Percentiles rank a stretch among this genome's conserved stretches.
These are phyloP conservation scores for Fragosphaeria purpurea DNA, from an alignment of 2,329 filamentous ascomycete genomes.

Conservation along the genomic window DNA sequence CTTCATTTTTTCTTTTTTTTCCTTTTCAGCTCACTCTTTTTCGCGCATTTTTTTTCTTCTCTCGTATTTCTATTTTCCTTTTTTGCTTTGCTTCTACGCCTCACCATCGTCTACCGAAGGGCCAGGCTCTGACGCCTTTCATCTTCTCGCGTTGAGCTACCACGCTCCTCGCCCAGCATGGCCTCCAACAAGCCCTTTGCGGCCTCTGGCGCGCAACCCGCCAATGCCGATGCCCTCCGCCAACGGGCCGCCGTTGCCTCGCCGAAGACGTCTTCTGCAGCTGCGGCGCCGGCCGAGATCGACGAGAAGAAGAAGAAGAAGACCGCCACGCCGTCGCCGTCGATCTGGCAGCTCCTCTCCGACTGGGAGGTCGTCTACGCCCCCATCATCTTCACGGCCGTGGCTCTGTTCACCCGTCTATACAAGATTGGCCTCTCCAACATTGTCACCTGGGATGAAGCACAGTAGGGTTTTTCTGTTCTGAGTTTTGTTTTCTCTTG, in stretches of 20 bases:
- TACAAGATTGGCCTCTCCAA: conserved; percentile 60
- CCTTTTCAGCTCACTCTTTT: not conserved
- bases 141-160: not conserved
- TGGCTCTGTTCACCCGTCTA: conserved; percentile 57
- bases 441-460: conserved; percentile 59
- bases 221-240: conserved; percentile 47
- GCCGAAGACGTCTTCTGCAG: conserved; percentile 20
- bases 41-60: not conserved
- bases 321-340: conserved; percentile 44
- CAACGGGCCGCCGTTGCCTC: conserved; percentile 38
- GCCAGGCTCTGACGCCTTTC: not conserved
- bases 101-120: not conserved
- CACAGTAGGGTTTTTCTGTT: conserved; percentile 39
- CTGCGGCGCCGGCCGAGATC: conserved; percentile 28
- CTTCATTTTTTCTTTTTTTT: conserved; percentile 2
- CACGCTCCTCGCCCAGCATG: conserved; percentile 27
- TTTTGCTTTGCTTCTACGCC: not conserved
- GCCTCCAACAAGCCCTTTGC: conserved; percentile 43
- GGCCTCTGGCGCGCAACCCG: conserved; percentile 50
- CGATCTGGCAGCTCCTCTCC: conserved; percentile 51
- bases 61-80: not conserved
- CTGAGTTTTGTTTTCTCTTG: no score
- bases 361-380: conserved; percentile 54
- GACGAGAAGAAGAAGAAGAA: conserved; percentile 52
- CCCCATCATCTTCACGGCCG: conserved; percentile 49